A percentile compares a stretch with the other conserved stretches of the same genome.
phyloP scores from a whole-genome alignment of 2,329 filamentous ascomycete species.

The Penicillium psychrosexuale region DNA sequence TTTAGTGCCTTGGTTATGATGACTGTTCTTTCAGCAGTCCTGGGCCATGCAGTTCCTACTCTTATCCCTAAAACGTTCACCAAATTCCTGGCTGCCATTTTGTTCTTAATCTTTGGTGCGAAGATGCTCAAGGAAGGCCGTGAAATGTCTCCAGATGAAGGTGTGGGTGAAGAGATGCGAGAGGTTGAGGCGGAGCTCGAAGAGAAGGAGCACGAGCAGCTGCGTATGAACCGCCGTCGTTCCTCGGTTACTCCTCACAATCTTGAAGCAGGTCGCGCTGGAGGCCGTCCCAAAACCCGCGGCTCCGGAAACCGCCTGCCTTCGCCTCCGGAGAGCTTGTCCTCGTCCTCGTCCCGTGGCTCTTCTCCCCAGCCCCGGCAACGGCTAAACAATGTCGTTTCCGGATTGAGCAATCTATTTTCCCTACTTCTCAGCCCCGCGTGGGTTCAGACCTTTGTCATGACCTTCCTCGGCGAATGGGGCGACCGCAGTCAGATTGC shows the following conservation, averaged over 20 bases:
- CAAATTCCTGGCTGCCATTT: slow-evolving; percentile 74
- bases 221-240: slow-evolving; percentile 62
- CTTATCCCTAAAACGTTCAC: slow-evolving; percentile 89
- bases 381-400: slow-evolving; percentile 45
- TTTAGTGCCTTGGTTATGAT: slow-evolving; percentile 87
- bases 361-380: slow-evolving; percentile 50
- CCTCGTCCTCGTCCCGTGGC: slow-evolving; percentile 67
- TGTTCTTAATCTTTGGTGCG: slow-evolving; percentile 87
- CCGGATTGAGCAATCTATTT: slow-evolving; percentile 79
- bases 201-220: slow-evolving; percentile 79
- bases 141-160: slow-evolving; percentile 83
- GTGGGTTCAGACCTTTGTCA: slow-evolving; percentile 98
- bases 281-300: slow-evolving; percentile 61
- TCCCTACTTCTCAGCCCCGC: slow-evolving; percentile 87
- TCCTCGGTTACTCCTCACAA: slow-evolving; percentile 71
- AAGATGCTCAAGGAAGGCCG: slow-evolving; percentile 83
- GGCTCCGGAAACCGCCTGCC: slow-evolving; percentile 69
- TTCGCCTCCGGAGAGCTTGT: slow-evolving; percentile 76
- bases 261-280: slow-evolving; percentile 73
- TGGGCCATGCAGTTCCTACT: slow-evolving; percentile 88
- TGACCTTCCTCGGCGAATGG: slow-evolving; percentile 99
- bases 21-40: slow-evolving; percentile 88
- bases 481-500: slow-evolving; percentile 96
- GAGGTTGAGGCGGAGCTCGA: slow-evolving; percentile 93
- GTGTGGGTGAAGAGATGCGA: slow-evolving; percentile 94